Percentiles rank a stretch among this genome's conserved stretches.
These are phyloP conservation scores for Fusarium bactridioides DNA, from an alignment of 2,329 filamentous ascomycete species.

Conservation along the genomic window DNA sequence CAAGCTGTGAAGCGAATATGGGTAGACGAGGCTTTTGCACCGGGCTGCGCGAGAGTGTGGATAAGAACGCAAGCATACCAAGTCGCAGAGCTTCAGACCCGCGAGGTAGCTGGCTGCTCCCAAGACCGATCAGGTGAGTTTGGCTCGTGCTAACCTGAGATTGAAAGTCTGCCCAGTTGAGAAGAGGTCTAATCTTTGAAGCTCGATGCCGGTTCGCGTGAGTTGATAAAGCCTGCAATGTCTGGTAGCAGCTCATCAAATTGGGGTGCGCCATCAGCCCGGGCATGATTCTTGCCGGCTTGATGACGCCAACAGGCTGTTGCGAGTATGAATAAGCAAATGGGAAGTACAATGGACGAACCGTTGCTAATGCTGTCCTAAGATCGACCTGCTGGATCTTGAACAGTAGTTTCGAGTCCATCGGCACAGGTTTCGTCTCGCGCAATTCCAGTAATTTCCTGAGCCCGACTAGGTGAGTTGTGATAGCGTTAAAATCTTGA, in stretches of 20 bases:
- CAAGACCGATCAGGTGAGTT: not conserved
- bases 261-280: not conserved
- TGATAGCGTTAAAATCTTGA: not conserved
- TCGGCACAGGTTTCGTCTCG: not conserved
- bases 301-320: accelerated
- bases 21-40: not conserved
- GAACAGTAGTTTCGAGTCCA: not conserved
- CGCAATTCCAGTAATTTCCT: not conserved
- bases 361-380: not conserved
- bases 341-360: not conserved
- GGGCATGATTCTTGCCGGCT: accelerated
- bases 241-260: not conserved
- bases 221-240: not conserved
- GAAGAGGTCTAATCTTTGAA: accelerated
- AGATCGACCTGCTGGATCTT: constrained; percentile 11
- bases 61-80: constrained; percentile 1
- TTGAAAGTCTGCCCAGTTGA: not conserved
- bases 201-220: not conserved
- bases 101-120: accelerated
- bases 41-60: not conserved
- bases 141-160: not conserved
- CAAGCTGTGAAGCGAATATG: not conserved
- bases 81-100: not conserved
- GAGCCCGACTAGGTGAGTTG: not conserved
- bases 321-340: not conserved